Base-by-base conservation (phyloP, 257 asterid genomes). In the Ilex aquifolium region DNA sequence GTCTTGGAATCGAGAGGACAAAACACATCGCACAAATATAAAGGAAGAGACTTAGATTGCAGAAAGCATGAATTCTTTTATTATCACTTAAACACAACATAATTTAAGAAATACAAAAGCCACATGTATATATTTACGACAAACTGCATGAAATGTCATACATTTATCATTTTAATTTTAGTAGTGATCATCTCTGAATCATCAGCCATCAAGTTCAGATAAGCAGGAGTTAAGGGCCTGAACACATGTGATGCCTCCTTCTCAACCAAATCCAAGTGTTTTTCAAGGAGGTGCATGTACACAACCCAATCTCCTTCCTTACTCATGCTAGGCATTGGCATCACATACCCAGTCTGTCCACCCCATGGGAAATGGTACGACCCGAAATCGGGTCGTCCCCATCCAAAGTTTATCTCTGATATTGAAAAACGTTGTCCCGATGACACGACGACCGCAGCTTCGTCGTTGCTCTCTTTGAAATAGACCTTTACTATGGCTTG, bases 331-430 rank as follows among this genome's bases (percentile, higher is more conserved):
- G 76, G 82, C 82, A 86, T 69, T 0, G 88, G 95, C 88, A 86
- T 83, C 3, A 86, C 87, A 50, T 83, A 83, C 67, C 88, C 95
- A 1, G 87, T 74, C 15, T 78, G 69, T 1, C 91, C 87, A 6
- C 95, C 87, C 89, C 91, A 84, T 0, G 87, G 82, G n/a, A 86
- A 86, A 29, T 83, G 77, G 76, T 81, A 81, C 32, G 95, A 86
- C 65, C 87, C 91, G 65, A 86, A 76, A 7, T 50, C 70, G 12
- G 85, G 85, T 46, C 56, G 56, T 44, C 91, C 91, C 82, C 82
- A 77, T 63, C 95, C 91, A 62, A 86, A 86, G 57, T 83, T 76
- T 69, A 81, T 11, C 31, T 64, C 62, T 31, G 54, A 13, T 48
- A 79, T 70, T 39, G 83, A 88, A 54, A 83, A 83, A 54, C 77